phyloP scores from a whole-genome alignment of 2,329 filamentous ascomycete genomes.

The Calonectria montana region DNA sequence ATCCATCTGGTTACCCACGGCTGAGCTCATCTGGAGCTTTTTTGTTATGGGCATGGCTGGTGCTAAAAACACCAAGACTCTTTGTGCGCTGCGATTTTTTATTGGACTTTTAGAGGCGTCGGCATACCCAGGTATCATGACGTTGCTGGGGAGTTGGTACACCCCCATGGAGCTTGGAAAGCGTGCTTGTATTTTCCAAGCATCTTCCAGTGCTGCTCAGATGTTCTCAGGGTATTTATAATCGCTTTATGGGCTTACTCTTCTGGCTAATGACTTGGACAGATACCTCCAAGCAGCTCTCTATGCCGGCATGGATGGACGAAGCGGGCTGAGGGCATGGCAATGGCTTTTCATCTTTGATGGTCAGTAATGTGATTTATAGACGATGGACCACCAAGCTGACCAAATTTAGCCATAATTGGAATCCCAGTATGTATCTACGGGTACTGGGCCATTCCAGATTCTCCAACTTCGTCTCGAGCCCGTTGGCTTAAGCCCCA shows the following conservation, averaged over 20 bases:
- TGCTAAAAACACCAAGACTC: constrained; percentile 48
- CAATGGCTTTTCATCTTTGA: constrained; percentile 61
- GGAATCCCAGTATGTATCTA: constrained; percentile 46
- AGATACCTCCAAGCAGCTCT: constrained; percentile 55
- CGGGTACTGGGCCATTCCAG: constrained; percentile 49
- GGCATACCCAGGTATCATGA: constrained; percentile 50
- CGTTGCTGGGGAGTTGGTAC: constrained; percentile 54
- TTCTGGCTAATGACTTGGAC: not conserved
- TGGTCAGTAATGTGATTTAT: constrained; percentile 31
- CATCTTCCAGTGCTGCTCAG: constrained; percentile 49
- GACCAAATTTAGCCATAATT: constrained; percentile 36
- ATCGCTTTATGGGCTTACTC: fast-evolving
- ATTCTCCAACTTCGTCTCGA: constrained; percentile 39
- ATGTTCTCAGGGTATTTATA: constrained; percentile 52
- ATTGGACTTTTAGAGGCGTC: constrained; percentile 50
- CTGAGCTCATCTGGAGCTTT: constrained; percentile 44
- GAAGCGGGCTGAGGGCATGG: constrained; percentile 53
- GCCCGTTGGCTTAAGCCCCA: constrained; percentile 43
- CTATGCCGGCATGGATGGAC: constrained; percentile 52
- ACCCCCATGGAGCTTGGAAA: constrained; percentile 54
- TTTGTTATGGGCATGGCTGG: constrained; percentile 50
- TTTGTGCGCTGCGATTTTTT: constrained; percentile 54
- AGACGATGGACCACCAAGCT: not conserved
- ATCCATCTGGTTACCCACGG: constrained; percentile 51
- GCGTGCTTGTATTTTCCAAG: constrained; percentile 54